Evolutionary conservation across 371 early-diverging fungal genomes (phyloP), one percentile per base, ranked within the genome.

Genomic region (Mucor saturninus): DNA sequence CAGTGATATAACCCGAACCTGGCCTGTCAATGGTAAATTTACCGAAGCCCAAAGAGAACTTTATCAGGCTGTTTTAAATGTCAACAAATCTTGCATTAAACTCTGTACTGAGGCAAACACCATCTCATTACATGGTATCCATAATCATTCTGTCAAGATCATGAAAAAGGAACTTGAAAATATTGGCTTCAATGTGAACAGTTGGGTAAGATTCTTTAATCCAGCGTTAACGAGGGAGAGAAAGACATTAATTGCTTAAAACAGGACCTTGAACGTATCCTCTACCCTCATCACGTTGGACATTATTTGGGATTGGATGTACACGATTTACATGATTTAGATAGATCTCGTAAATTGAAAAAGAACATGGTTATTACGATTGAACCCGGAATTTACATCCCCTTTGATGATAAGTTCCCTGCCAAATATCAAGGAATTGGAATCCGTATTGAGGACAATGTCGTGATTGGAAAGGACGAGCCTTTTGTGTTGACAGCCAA

Each of bases 251-350:
- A 21, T 21, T 21, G 21, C 21, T 21, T 21, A 21, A 21, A 21
- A 31, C 68, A 89, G 84, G 91, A 91, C 54, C 67, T 91, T 4
- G 87, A 91, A 53, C 77, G 83, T 30, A 73, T 82, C 21, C 80
- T 98, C 29, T 98, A 94, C 68, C 97, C 97, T 43, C 98, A 98
- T 72, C 95, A 96, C 73, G 89, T 98, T 3, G 90, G 94, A 4
- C 99, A 97, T 76, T 97, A 94, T 68, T 83, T 98, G 21, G 99
- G 99, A 5, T 62, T 97, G 64, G 97, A 97, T 73, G 92, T 98
- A 0, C 99, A 98, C 70, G 98, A 98, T 71, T 87, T 91, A 1
- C 85, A 85, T 42, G 84, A 87, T 54, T 75, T 96, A 9, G 78
- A 85, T 37, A 83, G 97, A 38, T 86, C 88, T 1, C 82, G 85